A percentile compares a stretch with the other conserved stretches of the same genome.
These are phyloP conservation scores for Curvularia verruculosa DNA, from an alignment of 2,329 filamentous ascomycete genomes.

Conservation along the genomic window DNA sequence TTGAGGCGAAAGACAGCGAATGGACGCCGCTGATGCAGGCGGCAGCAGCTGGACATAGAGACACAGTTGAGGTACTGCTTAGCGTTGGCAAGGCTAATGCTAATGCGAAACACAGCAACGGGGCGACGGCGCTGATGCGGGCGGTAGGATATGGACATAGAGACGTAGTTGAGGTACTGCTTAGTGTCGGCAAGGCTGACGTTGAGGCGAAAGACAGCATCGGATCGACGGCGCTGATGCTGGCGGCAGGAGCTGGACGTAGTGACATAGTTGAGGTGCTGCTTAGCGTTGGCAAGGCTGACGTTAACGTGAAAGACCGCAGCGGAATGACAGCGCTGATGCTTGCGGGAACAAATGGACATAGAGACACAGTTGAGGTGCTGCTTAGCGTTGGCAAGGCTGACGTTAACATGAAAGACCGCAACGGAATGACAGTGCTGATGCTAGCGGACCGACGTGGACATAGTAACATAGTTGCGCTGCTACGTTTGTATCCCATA, in stretches of 20 bases:
- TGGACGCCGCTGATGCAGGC: neutral
- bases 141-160: neutral
- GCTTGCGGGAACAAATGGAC: neutral
- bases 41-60: neutral
- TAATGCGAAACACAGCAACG: neutral
- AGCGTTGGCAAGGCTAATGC: neutral
- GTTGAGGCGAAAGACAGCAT: neutral
- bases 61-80: neutral
- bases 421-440: neutral
- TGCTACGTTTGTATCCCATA: constrained; percentile 5
- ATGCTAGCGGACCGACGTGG: neutral
- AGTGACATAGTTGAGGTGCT: constrained; percentile 7
- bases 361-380: constrained; percentile 4
- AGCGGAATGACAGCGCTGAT: neutral
- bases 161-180: neutral
- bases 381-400: constrained; percentile 12
- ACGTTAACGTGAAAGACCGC: neutral
- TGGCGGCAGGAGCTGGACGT: constrained; percentile 6
- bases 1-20: neutral
- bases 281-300: constrained; percentile 8
- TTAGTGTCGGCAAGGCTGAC: constrained; percentile 3
- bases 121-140: neutral
- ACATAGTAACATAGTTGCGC: neutral
- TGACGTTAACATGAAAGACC: neutral
- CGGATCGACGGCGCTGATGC: constrained; percentile 1